These are phyloP conservation scores for Capsicum rhomboideum DNA, from an alignment of 257 asterid genomes.

Conservation along the genomic window DNA sequence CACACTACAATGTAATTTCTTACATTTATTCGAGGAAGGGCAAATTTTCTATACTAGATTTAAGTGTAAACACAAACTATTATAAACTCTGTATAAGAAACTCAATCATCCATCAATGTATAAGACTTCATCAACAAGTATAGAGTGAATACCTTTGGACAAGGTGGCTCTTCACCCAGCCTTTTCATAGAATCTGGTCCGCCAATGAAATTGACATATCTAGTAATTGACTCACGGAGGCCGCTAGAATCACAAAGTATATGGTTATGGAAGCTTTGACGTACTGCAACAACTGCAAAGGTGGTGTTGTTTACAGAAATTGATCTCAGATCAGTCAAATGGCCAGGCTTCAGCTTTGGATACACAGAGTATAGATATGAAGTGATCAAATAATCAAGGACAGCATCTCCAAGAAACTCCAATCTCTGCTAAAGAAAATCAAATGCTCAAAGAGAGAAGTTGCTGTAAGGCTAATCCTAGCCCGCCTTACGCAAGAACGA, in stretches of 20 bases:
- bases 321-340: conserved; percentile 90
- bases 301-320: conserved; percentile 58
- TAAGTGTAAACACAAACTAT: neutral
- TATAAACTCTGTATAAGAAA: neutral
- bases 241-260: conserved; percentile 54
- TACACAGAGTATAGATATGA: conserved; percentile 80
- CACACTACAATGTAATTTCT: neutral
- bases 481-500: neutral
- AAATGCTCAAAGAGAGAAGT: neutral
- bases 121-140: neutral
- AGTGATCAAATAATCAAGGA: conserved; percentile 92
- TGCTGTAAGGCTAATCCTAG: neutral
- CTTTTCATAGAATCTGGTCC: conserved; percentile 27
- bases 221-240: conserved; percentile 55
- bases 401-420: conserved; percentile 98
- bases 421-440: conserved; percentile 60
- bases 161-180: conserved; percentile 42
- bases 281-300: conserved; percentile 78
- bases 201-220: conserved; percentile 39
- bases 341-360: conserved; percentile 89
- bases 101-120: neutral
- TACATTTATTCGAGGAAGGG: neutral
- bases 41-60: neutral
- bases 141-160: conserved; percentile 65
- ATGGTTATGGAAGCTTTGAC: conserved; percentile 51